These are phyloP conservation scores for Tolypocladium ophioglossoides DNA, from an alignment of 2,329 filamentous ascomycete species.

Conservation along the genomic window DNA sequence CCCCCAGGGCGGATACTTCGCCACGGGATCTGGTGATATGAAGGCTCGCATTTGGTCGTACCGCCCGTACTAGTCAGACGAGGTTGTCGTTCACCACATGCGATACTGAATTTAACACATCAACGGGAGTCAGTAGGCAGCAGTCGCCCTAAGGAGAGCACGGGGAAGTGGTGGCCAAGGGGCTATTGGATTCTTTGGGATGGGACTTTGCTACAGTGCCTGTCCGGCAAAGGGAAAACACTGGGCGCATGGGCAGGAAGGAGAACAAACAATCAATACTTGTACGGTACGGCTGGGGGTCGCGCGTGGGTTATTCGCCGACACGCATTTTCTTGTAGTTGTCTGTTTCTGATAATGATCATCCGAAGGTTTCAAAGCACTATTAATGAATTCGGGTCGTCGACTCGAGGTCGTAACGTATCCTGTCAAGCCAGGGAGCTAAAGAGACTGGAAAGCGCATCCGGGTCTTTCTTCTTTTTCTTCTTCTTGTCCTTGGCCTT, in stretches of 20 bases:
- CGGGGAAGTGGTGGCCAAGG: slow-evolving; percentile 4
- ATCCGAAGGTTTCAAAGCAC: neutral
- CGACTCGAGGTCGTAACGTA: neutral
- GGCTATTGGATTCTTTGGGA: neutral
- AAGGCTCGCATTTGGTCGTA: slow-evolving; percentile 96
- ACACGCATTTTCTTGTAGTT: neutral
- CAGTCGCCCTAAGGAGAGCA: neutral
- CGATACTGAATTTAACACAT: neutral
- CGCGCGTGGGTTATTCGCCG: slow-evolving; percentile 1
- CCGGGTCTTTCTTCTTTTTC: slow-evolving; percentile 44
- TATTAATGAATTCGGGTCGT: neutral
- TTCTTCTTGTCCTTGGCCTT: slow-evolving; percentile 31
- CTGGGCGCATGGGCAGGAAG: slow-evolving; percentile 15
- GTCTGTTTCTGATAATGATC: slow-evolving; percentile 11
- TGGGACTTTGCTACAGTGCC: slow-evolving; percentile 1
- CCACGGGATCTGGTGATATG: slow-evolving; percentile 95
- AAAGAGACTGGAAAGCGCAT: slow-evolving; percentile 69
- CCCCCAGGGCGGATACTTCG: slow-evolving; percentile 78
- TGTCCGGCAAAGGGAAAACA: neutral
- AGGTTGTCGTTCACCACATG: neutral
- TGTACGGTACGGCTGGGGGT: slow-evolving; percentile 14
- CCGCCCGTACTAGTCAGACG: slow-evolving; percentile 30
- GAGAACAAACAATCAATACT: slow-evolving; percentile 13
- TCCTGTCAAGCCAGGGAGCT: slow-evolving; percentile 31
- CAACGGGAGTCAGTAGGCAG: neutral